phyloP scores from a whole-genome alignment of 176 grass and related monocot species.

The Oryza australiensis region DNA sequence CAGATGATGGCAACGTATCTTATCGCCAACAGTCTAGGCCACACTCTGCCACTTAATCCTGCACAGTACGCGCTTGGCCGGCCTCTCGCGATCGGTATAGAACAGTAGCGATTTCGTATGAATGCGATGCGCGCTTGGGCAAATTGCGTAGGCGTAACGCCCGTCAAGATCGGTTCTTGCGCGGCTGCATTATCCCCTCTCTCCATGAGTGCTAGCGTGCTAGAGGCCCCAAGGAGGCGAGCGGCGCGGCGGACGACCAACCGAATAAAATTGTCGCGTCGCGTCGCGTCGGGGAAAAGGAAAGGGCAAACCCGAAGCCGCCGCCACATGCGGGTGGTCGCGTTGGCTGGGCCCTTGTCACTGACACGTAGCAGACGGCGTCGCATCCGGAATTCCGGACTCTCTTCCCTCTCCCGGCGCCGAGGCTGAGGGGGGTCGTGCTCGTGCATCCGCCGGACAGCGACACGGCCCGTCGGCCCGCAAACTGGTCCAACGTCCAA shows the following conservation, averaged over 20 bases:
- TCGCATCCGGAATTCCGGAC: neutral
- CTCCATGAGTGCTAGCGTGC: neutral
- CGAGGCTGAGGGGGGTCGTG: neutral
- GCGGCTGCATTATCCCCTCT: constrained; percentile 11
- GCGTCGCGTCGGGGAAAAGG: neutral
- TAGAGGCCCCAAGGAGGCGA: neutral
- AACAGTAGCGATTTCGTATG: neutral
- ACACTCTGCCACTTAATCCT: neutral
- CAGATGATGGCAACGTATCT: neutral
- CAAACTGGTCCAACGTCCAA: neutral
- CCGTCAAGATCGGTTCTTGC: neutral
- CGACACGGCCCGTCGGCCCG: constrained; percentile 17
- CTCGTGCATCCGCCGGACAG: neutral
- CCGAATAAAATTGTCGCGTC: constrained; percentile 43
- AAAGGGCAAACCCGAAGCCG: neutral
- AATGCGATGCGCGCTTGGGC: neutral
- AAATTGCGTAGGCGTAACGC: neutral
- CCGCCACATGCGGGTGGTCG: neutral
- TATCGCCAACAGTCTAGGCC: neutral
- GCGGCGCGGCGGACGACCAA: constrained; percentile 14
- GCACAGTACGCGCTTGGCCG: neutral
- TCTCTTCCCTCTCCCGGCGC: neutral
- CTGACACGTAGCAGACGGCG: neutral
- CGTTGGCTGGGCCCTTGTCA: neutral
- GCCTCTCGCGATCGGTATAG: neutral